Evolutionary conservation across 176 grass and related monocot species (phyloP).

Genomic region (Alopecurus myosuroides): DNA sequence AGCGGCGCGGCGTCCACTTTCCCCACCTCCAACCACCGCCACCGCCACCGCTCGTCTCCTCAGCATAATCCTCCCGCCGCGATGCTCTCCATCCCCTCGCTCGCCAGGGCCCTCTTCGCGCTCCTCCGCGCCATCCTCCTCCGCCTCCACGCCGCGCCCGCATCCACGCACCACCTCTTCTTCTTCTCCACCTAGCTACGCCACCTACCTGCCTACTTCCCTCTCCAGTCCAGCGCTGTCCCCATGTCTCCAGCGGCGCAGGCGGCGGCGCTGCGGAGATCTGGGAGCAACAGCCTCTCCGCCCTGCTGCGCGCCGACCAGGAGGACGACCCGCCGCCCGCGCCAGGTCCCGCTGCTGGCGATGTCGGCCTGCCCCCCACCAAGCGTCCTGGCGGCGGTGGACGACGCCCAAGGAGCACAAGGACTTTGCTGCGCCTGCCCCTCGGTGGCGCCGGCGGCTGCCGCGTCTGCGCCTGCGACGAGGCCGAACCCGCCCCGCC

Average conservation of each 20-base stretch:
- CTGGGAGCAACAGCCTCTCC: constrained; percentile 55
- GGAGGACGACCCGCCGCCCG: neutral
- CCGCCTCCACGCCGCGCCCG: constrained; percentile 6
- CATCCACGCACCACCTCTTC: constrained; percentile 29
- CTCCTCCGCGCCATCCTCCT: constrained; percentile 37
- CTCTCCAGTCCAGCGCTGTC: too few species aligned
- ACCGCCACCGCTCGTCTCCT: neutral
- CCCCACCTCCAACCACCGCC: constrained; percentile 28
- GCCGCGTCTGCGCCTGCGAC: constrained; percentile 74
- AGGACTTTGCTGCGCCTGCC: constrained; percentile 51
- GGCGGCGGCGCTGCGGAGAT: constrained; percentile 32
- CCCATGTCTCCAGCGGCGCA: neutral
- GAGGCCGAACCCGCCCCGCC: constrained; percentile 39
- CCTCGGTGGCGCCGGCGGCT: constrained; percentile 53
- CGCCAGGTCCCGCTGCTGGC: neutral
- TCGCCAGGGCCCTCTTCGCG: constrained; percentile 22
- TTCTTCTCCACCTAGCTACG: constrained; percentile 17
- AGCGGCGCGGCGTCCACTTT: constrained; percentile 14
- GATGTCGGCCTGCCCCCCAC: neutral
- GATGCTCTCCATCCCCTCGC: constrained; percentile 42
- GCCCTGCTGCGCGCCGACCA: constrained; percentile 41
- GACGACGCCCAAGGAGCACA: neutral
- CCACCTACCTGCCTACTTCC: too few species aligned
- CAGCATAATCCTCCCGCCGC: constrained; percentile 15
- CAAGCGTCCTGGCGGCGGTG: constrained; percentile 18